A percentile compares a stretch with the other conserved stretches of the same genome.
Conservation (phyloP, 768 basidiomycete species). For the Tricholoma hemisulphureum region DNA sequence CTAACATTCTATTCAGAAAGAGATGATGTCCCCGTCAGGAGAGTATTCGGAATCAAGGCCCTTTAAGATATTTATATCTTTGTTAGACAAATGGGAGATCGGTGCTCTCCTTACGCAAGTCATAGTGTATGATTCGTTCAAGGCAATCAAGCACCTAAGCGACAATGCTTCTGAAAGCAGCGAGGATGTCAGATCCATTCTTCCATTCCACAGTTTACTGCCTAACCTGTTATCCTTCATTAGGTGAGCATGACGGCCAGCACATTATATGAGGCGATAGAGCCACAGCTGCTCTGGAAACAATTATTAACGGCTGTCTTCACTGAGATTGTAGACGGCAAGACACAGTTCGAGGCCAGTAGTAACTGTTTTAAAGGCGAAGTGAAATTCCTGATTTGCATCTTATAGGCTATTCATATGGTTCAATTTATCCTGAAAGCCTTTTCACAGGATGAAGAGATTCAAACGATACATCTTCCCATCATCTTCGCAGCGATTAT, state of each 20-base stretch:
- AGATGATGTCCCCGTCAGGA: conserved; percentile 71
- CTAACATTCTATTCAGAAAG: conserved; percentile 46
- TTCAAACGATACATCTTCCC: conserved; percentile 76
- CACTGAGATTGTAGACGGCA: conserved; percentile 48
- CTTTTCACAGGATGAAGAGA: conserved; percentile 88
- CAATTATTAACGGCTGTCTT: conserved; percentile 61
- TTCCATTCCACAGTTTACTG: background rate
- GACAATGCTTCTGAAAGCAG: conserved; percentile 49
- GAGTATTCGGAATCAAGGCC: conserved; percentile 80
- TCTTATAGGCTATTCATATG: conserved; percentile 60
- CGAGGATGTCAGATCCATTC: conserved; percentile 54
- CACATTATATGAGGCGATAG: conserved; percentile 89
- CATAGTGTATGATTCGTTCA: conserved; percentile 78
- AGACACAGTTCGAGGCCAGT: conserved; percentile 47
- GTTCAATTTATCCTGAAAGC: conserved; percentile 69
- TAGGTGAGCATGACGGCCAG: conserved; percentile 81
- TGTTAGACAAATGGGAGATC: conserved; percentile 97
- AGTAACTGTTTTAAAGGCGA: background rate
- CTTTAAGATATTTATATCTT: conserved; percentile 93
- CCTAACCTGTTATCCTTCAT: background rate
- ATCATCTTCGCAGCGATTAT: conserved; percentile 69
- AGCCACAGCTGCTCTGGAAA: conserved; percentile 87
- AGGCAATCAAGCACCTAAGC: conserved; percentile 59
- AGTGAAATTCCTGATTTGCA: conserved; percentile 7
- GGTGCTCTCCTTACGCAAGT: conserved; percentile 77